Percentiles rank a stretch among this genome's conserved stretches.
Evolutionary conservation across 371 early-diverging fungal species (phyloP).

Genomic region (Mortierella sp.): DNA sequence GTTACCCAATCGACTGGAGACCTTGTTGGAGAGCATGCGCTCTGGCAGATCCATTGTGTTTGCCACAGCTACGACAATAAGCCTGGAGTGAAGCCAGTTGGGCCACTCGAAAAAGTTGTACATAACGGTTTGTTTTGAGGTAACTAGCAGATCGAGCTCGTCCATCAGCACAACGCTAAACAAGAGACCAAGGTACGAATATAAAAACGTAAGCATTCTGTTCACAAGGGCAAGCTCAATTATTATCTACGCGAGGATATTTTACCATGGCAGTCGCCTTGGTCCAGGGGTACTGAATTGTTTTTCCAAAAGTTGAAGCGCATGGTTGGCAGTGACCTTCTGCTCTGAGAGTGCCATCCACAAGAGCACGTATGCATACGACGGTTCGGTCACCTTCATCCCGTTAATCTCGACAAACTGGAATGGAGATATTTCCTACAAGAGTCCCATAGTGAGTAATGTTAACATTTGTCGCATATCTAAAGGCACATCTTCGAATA

Average conservation of each 20-base stretch:
- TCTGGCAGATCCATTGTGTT: conserved; percentile 99
- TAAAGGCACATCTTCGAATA: too few relatives aligned
- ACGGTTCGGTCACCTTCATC: conserved; percentile 95
- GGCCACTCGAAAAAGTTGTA: conserved; percentile 99
- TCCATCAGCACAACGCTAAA: conserved; percentile 94
- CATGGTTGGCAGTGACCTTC: conserved; percentile 82
- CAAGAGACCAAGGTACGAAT: neutral
- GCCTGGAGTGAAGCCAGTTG: conserved; percentile 80
- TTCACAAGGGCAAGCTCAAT: neutral
- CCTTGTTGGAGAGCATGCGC: conserved; percentile 90
- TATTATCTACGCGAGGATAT: neutral
- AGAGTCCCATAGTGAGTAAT: neutral
- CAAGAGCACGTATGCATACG: conserved; percentile 86
- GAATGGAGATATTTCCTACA: conserved; percentile 76
- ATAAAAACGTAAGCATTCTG: neutral
- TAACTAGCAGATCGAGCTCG: conserved; percentile 97
- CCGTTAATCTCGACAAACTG: conserved; percentile 96
- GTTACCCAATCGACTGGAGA: conserved; percentile 93
- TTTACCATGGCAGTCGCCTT: conserved; percentile 51
- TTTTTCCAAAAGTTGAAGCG: conserved; percentile 79
- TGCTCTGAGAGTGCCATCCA: conserved; percentile 82
- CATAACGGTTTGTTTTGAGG: conserved; percentile 93
- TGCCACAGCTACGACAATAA: conserved; percentile 97
- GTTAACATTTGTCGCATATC: neutral
- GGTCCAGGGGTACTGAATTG: conserved; percentile 73